These are phyloP conservation scores for Suillus occidentalis DNA, from an alignment of 768 basidiomycete genomes.

Conservation along the genomic window DNA sequence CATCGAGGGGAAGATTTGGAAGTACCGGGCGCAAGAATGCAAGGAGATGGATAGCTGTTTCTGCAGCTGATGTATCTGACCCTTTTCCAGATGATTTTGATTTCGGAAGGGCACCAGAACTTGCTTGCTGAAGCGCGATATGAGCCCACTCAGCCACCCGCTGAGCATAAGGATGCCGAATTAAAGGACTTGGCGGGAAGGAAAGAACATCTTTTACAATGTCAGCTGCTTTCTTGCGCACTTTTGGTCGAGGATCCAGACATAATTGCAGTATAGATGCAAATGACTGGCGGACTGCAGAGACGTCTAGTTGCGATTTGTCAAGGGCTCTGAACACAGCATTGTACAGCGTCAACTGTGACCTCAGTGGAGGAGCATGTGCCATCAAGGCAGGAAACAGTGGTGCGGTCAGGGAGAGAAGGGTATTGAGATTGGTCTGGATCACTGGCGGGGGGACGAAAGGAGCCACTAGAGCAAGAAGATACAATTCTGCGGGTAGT, in stretches of 20 bases:
- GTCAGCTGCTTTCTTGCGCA: slow-evolving; percentile 88
- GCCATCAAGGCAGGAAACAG: slow-evolving; percentile 66
- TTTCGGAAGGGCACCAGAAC: slow-evolving; percentile 58
- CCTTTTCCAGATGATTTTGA: slow-evolving; percentile 55
- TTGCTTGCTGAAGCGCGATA: slow-evolving; percentile 63
- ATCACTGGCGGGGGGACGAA: slow-evolving; percentile 79
- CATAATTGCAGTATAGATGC: slow-evolving; percentile 80
- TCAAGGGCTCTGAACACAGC: slow-evolving; percentile 70
- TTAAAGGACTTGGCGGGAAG: slow-evolving; percentile 73
- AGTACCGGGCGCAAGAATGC: slow-evolving; percentile 68
- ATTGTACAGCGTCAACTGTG: slow-evolving; percentile 78
- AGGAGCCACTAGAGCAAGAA: slow-evolving; percentile 32
- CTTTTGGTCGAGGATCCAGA: slow-evolving; percentile 90
- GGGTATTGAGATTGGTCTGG: slow-evolving; percentile 66
- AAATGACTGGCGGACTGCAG: slow-evolving; percentile 77
- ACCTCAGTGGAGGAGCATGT: slow-evolving; percentile 81
- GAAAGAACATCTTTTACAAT: slow-evolving; percentile 76
- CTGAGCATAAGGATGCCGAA: slow-evolving; percentile 83
- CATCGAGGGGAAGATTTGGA: slow-evolving; percentile 61
- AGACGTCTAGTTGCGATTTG: slow-evolving; percentile 63
- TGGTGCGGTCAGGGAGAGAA: slow-evolving; percentile 74
- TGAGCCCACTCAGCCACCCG: slow-evolving; percentile 80
- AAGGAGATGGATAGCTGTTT: slow-evolving; percentile 77
- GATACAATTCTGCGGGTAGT: slow-evolving; percentile 35
- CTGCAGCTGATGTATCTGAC: slow-evolving; percentile 56